Evolutionary conservation across 805 yeast genomes (phyloP).

Genomic region (Kodamaea lidongshanica): DNA sequence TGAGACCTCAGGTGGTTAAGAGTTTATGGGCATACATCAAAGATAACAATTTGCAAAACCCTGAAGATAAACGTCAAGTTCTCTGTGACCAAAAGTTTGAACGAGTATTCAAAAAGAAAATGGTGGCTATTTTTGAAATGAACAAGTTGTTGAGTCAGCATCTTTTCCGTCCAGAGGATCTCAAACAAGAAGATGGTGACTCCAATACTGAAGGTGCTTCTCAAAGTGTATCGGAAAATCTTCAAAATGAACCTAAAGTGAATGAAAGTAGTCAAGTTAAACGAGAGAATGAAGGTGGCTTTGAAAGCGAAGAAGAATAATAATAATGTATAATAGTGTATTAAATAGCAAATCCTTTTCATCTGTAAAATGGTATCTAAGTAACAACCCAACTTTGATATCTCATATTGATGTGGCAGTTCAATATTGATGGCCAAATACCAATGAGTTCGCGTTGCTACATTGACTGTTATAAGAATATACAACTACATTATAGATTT

Average conservation of each 20-base stretch:
- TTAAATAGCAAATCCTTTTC: too few relatives aligned
- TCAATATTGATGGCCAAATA: too few relatives aligned
- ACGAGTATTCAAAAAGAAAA: slow-evolving; percentile 51
- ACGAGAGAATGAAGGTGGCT: slow-evolving; percentile 8
- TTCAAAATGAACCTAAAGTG: slow-evolving; percentile 3
- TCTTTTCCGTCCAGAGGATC: slow-evolving; percentile 34
- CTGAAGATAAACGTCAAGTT: slow-evolving; percentile 58
- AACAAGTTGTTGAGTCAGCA: slow-evolving; percentile 49
- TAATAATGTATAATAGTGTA: too few relatives aligned
- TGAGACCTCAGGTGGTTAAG: slow-evolving; percentile 70
- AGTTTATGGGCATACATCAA: slow-evolving; percentile 67
- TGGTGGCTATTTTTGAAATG: slow-evolving; percentile 53
- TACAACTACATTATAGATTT: not conserved
- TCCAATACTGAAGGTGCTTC: too few relatives aligned
- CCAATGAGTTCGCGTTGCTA: too few relatives aligned
- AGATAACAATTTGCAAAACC: slow-evolving; percentile 56
- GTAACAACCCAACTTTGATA: too few relatives aligned
- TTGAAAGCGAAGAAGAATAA: slow-evolving; percentile 10
- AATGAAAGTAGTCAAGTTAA: slow-evolving; percentile 7
- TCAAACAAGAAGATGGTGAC: slow-evolving; percentile 7
- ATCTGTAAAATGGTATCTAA: too few relatives aligned
- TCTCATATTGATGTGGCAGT: too few relatives aligned
- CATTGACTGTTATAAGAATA: not conserved
- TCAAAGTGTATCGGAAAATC: too few relatives aligned
- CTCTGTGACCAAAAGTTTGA: slow-evolving; percentile 54